These are phyloP conservation scores for Elongisporangium anandrum DNA, from an alignment of 352 stramenopile genomes.

Conservation along the genomic window DNA sequence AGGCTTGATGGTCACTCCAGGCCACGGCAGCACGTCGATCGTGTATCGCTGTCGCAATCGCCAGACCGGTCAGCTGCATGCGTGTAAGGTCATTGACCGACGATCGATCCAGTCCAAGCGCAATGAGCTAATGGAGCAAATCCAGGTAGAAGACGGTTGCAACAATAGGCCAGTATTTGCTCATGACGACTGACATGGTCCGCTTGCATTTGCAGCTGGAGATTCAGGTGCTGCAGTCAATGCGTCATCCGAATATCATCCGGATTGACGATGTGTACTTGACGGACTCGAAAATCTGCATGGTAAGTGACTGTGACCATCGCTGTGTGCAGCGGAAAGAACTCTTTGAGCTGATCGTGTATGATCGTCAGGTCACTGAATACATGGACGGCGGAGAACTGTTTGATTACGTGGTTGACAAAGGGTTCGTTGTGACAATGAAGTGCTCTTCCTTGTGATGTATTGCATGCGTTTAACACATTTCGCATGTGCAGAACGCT, in stretches of 20 bases:
- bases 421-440: constrained; percentile 36
- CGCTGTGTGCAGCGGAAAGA: background rate
- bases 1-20: constrained; percentile 15
- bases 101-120: constrained; percentile 61
- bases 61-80: constrained; percentile 41
- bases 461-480: background rate
- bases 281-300: constrained; percentile 81
- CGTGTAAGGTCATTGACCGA: constrained; percentile 89
- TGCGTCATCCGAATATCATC: constrained; percentile 90
- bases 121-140: constrained; percentile 84
- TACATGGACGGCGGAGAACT: constrained; percentile 85
- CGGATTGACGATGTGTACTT: constrained; percentile 86
- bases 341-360: constrained; percentile 1
- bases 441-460: background rate
- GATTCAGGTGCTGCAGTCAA: constrained; percentile 87
- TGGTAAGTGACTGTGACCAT: constrained; percentile 31
- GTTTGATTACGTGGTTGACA: constrained; percentile 90
- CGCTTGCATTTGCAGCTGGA: constrained; percentile 42
- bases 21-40: constrained; percentile 79
- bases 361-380: constrained; percentile 69
- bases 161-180: too few species aligned
- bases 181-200: background rate
- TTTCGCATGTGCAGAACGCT: constrained; percentile 43
- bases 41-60: constrained; percentile 80
- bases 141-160: constrained; percentile 79